A percentile compares a stretch with the other conserved stretches of the same genome.
Evolutionary conservation across 306 rosid species (phyloP).

Genomic region (Lupinus albus): DNA sequence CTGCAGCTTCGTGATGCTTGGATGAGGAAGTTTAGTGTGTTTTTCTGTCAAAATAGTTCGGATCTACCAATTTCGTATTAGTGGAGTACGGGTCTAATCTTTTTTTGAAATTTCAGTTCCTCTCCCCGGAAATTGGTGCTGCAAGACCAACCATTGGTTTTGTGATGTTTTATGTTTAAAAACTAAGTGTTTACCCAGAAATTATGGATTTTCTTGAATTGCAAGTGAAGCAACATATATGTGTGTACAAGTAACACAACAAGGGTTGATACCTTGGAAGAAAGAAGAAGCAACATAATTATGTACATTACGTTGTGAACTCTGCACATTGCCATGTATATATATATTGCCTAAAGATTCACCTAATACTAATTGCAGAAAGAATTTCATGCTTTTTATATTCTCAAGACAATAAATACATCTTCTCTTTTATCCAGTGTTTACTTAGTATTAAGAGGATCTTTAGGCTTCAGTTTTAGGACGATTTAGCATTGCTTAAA

Average conservation of each 20-base stretch:
- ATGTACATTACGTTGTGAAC: neutral
- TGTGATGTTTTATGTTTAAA: conserved; percentile 7
- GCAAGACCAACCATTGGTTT: neutral
- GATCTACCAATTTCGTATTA: conserved; percentile 18
- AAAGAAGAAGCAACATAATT: conserved; percentile 34
- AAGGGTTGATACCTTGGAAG: neutral
- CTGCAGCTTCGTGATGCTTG: conserved; percentile 15
- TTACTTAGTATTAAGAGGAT: no score
- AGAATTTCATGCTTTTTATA: no score
- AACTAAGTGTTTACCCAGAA: conserved; percentile 4
- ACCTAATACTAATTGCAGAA: no score
- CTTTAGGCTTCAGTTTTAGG: no score
- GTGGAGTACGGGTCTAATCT: neutral
- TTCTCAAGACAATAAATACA: no score
- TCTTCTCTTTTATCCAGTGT: no score
- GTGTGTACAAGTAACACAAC: neutral
- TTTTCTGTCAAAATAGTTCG: conserved; percentile 30
- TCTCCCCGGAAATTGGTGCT: conserved; percentile 1
- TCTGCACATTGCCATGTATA: neutral
- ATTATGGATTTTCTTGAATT: conserved; percentile 35
- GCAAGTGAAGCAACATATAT: conserved; percentile 40
- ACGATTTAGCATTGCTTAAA: no score
- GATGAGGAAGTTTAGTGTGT: conserved; percentile 29
- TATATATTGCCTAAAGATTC: no score
- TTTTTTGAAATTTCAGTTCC: neutral